Evolutionary conservation across 2,329 filamentous ascomycete species (phyloP).

Genomic region (Paraconiothyrium brasiliense): DNA sequence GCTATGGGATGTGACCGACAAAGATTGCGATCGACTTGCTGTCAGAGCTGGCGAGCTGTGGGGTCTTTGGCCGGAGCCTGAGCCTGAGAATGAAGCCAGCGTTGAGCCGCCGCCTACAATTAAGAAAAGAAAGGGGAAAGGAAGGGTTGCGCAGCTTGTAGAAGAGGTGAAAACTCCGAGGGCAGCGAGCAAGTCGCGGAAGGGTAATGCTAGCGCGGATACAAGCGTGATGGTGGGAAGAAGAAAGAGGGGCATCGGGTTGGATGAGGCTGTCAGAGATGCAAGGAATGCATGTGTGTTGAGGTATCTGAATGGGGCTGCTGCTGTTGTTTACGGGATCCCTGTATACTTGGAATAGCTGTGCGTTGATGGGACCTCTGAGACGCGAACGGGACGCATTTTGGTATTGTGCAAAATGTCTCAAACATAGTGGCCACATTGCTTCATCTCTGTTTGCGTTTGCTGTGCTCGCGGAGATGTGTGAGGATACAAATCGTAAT

Average conservation of each 20-base stretch:
- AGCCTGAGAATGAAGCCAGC: slow-evolving; percentile 32
- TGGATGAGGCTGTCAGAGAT: slow-evolving; percentile 83
- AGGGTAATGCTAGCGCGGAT: slow-evolving; percentile 35
- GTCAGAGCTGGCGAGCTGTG: slow-evolving; percentile 82
- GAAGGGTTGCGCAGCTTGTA: slow-evolving; percentile 35
- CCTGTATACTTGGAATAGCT: slow-evolving; percentile 76
- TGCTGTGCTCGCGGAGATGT: too few species aligned
- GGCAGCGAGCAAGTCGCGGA: slow-evolving; percentile 27
- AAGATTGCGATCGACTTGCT: slow-evolving; percentile 94
- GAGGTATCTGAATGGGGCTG: slow-evolving; percentile 90
- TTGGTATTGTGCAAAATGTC: background rate
- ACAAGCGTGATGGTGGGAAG: slow-evolving; percentile 36
- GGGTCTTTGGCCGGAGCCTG: slow-evolving; percentile 71
- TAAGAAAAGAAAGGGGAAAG: slow-evolving; percentile 44
- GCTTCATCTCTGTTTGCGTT: background rate
- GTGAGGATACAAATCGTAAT: too few species aligned
- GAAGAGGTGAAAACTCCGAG: slow-evolving; percentile 39
- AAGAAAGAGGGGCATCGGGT: slow-evolving; percentile 46
- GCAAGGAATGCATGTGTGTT: slow-evolving; percentile 84
- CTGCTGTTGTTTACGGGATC: slow-evolving; percentile 93
- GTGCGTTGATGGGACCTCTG: background rate
- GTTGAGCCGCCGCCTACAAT: slow-evolving; percentile 34
- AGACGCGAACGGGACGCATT: background rate
- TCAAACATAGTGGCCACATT: background rate
- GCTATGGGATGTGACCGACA: slow-evolving; percentile 97